Evolutionary conservation across 305 asterid species (phyloP).

Genomic region (Fraxinus sp.): DNA sequence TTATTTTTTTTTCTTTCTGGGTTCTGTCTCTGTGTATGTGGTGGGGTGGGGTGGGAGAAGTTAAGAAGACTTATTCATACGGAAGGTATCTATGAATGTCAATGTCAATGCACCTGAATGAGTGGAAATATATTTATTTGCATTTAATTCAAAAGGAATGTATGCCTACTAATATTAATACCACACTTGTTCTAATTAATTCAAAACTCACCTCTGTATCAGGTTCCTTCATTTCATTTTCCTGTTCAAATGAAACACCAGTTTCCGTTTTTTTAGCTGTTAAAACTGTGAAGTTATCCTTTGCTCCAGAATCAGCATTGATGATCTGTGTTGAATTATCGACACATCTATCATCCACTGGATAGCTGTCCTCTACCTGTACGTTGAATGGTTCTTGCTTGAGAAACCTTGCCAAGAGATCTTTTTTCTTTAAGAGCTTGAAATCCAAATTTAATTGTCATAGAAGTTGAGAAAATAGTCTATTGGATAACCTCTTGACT

Average conservation of each 20-base stretch:
- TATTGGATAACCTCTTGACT: constrained; percentile 11
- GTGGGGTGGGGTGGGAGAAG: background rate
- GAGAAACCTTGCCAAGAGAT: background rate
- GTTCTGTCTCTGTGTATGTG: background rate
- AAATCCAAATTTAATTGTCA: background rate
- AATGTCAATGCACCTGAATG: background rate
- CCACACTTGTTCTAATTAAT: background rate
- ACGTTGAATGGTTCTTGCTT: background rate
- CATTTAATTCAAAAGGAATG: background rate
- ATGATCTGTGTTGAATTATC: background rate
- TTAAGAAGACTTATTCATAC: background rate
- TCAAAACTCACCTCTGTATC: constrained; percentile 20
- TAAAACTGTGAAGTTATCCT: background rate
- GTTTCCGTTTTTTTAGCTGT: constrained; percentile 10
- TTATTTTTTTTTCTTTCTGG: background rate
- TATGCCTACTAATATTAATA: background rate
- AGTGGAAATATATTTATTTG: background rate
- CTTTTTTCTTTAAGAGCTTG: background rate
- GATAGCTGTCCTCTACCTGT: constrained; percentile 11
- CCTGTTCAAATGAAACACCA: constrained; percentile 7
- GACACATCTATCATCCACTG: background rate
- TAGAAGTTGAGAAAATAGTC: background rate
- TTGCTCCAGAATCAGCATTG: constrained; percentile 5
- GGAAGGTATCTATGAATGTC: background rate
- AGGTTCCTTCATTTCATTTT: constrained; percentile 7